Conservation (phyloP, 176 grass and related monocot species). For the Neostapfia colusana region DNA sequence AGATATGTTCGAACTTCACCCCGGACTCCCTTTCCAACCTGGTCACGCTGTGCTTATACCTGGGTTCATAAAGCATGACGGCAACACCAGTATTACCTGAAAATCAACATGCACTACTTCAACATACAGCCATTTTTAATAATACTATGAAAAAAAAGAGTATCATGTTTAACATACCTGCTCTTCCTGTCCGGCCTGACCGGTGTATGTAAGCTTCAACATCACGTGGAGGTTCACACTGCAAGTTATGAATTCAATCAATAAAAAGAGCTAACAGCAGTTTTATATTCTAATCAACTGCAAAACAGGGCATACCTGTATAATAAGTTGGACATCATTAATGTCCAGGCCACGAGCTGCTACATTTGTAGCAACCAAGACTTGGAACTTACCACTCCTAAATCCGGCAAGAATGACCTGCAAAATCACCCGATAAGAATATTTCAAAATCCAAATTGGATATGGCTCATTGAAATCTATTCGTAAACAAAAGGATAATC, state of each 20-base stretch:
- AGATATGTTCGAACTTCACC: conserved; percentile 85
- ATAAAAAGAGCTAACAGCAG: not conserved
- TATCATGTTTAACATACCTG: conserved; percentile 46
- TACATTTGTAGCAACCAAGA: conserved; percentile 97
- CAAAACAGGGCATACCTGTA: conserved; percentile 62
- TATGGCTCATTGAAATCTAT: not conserved
- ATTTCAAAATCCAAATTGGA: not conserved
- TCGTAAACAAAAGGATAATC: not conserved
- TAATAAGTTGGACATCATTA: conserved; percentile 94
- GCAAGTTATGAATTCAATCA: conserved; percentile 28
- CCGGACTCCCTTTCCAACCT: conserved; percentile 90
- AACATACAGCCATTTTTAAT: not conserved
- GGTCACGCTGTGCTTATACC: conserved; percentile 50
- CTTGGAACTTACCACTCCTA: conserved; percentile 77
- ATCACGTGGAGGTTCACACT: conserved; percentile 98
- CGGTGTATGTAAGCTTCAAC: conserved; percentile 99
- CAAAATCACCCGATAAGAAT: conserved; percentile 21
- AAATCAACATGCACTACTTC: conserved; percentile 33
- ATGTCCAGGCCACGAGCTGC: conserved; percentile 93
- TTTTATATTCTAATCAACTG: not conserved
- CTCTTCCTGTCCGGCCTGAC: conserved; percentile 92
- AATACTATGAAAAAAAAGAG: not conserved
- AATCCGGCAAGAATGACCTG: conserved; percentile 95
- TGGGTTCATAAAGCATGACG: conserved; percentile 88
- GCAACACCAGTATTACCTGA: conserved; percentile 88